A percentile compares a stretch with the other conserved stretches of the same genome.
phyloP scores from a whole-genome alignment of 2,329 filamentous ascomycete genomes.

The Ciborinia camelliae region DNA sequence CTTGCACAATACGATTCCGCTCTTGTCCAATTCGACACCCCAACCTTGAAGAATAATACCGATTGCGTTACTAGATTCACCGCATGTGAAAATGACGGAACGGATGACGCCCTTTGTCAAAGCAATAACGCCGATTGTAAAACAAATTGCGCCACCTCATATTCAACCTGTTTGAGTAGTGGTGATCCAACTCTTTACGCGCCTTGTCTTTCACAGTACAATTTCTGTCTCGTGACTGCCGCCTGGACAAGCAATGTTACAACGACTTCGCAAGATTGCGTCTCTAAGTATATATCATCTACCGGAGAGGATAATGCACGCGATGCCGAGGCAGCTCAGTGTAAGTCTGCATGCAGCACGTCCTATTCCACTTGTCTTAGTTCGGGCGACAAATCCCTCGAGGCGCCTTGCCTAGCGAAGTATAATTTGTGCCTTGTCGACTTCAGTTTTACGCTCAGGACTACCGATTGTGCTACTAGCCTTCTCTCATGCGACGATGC shows the following conservation, averaged over 20 bases:
- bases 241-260: not conserved
- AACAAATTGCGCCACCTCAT: conserved; percentile 4
- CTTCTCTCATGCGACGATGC: not conserved
- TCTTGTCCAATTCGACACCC: conserved; percentile 3
- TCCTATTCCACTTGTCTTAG: conserved; percentile 14
- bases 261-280: conserved; percentile 18
- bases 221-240: not conserved
- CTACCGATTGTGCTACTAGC: not conserved
- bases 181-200: not conserved
- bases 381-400: conserved; percentile 17
- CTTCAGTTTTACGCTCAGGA: not conserved
- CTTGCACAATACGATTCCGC: conserved; percentile 4
- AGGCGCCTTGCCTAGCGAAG: conserved; percentile 17
- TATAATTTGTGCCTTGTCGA: conserved; percentile 18
- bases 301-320: conserved; percentile 18
- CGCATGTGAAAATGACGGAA: conserved; percentile 1
- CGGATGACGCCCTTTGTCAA: not conserved
- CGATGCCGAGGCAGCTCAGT: conserved; percentile 18
- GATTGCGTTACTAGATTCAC: conserved; percentile 6
- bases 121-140: conserved; percentile 14
- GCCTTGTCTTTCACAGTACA: conserved; percentile 11
- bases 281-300: conserved; percentile 21
- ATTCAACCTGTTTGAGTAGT: conserved; percentile 3
- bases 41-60: not conserved
- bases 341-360: conserved; percentile 16